Evolutionary conservation across 345 rosid genomes (phyloP), one percentile per base, ranked within the genome.

Genomic region (Nephelium lappaceum): DNA sequence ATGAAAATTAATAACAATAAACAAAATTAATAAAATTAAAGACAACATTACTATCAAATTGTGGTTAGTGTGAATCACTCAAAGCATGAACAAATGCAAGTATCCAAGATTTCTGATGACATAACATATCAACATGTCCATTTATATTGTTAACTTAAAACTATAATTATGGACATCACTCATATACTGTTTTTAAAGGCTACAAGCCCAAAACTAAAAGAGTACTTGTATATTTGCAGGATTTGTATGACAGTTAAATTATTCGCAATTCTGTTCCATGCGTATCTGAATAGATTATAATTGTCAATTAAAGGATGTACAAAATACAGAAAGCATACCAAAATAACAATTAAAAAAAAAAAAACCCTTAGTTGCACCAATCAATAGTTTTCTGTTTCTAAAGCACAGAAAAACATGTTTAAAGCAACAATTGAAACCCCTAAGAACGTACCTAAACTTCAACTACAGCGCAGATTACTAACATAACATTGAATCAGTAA

Each of bases 61-160:
- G n/a, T n/a, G n/a, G n/a, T n/a, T n/a, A n/a, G n/a, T n/a, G n/a
- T 74, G 45, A 78, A 71, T 25, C 67, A 25, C 38, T 47, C 70
- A 68, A 15, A 8, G 25, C 64, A 55, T n/a, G 55, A 11, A 55
- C 14, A 36, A 58, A 25, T 2, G n/a, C 61, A 36, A 55, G 25
- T 16, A 49, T 41, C 74, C 53, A 51, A 69, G 21, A 11, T 71
- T 18, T 70, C 39, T 71, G 39, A 51, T 16, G 61, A 49, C 24
- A 49, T 27, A 15, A 49, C 62, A 71, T 61, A 71, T 6, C 24
- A 21, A 41, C 19, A 49, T 49, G 18, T 15, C 55, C 55, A 14
- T 49, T 49, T 19, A 3, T 49, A 49, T 49, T 49, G 55, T 49
- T 25, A 71, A 10, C 42, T 51, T 27, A 24, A 25, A 49, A 53